These are phyloP conservation scores for Telopea speciosissima DNA, from an alignment of 177 flowering plant genomes.

Conservation along the genomic window DNA sequence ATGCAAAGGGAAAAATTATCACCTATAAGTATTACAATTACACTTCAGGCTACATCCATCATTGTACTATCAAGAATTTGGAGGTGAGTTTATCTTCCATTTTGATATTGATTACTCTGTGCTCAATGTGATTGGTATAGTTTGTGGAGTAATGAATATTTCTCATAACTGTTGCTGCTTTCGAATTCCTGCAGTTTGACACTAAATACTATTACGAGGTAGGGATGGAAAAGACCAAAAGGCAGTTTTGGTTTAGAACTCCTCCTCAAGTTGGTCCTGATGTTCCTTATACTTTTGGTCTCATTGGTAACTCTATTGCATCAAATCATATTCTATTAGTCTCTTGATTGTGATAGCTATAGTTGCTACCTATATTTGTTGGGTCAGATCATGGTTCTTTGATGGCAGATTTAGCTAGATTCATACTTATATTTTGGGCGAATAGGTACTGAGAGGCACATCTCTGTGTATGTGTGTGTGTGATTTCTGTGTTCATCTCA, in stretches of 20 bases:
- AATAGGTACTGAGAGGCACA: neutral
- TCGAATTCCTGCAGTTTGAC: slow-evolving; percentile 34
- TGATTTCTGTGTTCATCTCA: neutral
- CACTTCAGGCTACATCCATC: slow-evolving; percentile 25
- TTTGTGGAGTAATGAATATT: neutral
- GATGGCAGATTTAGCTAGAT: no score
- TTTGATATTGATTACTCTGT: neutral
- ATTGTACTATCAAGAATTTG: slow-evolving; percentile 19
- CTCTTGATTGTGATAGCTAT: neutral
- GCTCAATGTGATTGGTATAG: neutral
- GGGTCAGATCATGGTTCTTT: neutral
- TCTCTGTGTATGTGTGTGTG: neutral
- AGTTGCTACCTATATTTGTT: neutral
- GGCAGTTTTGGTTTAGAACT: slow-evolving; percentile 54
- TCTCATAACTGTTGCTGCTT: no score
- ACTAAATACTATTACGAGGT: slow-evolving; percentile 50
- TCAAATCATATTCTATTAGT: neutral
- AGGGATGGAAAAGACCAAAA: slow-evolving; percentile 28
- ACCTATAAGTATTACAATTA: slow-evolving; percentile 56
- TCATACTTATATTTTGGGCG: neutral
- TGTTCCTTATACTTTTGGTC: slow-evolving; percentile 61
- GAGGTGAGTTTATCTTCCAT: slow-evolving; percentile 7
- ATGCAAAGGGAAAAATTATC: slow-evolving; percentile 28
- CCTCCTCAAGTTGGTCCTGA: slow-evolving; percentile 61
- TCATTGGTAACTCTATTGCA: slow-evolving; percentile 39